A percentile compares a stretch with the other conserved stretches of the same genome.
Conservation (phyloP, 116 monocot species). For the Zostera marina region DNA sequence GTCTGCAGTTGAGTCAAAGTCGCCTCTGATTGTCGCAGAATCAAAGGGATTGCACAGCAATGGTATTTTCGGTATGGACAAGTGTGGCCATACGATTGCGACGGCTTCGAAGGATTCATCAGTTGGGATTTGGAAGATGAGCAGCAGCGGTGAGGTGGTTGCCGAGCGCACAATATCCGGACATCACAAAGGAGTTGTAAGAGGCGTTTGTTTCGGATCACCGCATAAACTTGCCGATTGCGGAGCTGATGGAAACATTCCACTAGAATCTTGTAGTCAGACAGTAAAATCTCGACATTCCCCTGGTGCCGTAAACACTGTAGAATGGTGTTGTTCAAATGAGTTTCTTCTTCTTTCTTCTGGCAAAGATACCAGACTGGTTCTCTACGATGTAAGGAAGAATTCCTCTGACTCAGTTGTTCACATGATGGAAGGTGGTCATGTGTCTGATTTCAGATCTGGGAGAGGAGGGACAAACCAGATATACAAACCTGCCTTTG, state of each 20-base stretch:
- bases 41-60: constrained; percentile 16
- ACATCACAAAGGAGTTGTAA: constrained; percentile 32
- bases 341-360: constrained; percentile 18
- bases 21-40: constrained; percentile 13
- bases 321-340: constrained; percentile 17
- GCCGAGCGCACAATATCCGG: constrained; percentile 19
- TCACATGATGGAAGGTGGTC: constrained; percentile 17
- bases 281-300: constrained; percentile 15
- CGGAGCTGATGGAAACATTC: constrained; percentile 24
- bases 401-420: constrained; percentile 5
- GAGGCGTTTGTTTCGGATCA: constrained; percentile 25
- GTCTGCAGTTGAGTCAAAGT: not conserved
- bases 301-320: constrained; percentile 10
- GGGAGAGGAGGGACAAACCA: not conserved
- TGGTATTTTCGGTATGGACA: constrained; percentile 26
- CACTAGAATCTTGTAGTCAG: constrained; percentile 15
- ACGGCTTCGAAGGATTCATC: constrained; percentile 37
- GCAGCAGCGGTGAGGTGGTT: constrained; percentile 13
- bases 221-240: constrained; percentile 23
- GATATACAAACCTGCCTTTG: constrained; percentile 26
- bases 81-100: constrained; percentile 10
- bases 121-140: constrained; percentile 16
- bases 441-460: constrained; percentile 7
- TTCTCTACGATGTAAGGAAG: constrained; percentile 31
- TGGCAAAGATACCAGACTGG: constrained; percentile 22